phyloP scores from a whole-genome alignment of 2,329 filamentous ascomycete species.

The Arthrobotrys megalospora region DNA sequence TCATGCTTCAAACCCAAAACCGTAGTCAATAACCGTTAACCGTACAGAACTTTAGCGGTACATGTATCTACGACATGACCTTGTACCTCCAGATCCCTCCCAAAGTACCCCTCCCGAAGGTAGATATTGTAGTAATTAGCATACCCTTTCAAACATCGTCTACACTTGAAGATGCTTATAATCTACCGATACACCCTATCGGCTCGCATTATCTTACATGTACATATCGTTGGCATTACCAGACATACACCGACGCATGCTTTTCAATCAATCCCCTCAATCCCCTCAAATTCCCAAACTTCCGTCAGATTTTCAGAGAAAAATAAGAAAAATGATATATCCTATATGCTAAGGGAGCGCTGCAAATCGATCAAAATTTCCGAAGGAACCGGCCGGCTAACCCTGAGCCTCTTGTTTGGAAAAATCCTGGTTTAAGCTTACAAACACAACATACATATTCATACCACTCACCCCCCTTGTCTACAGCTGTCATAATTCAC shows the following conservation, averaged over 20 bases:
- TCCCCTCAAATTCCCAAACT: conserved; percentile 23
- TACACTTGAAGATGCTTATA: conserved; percentile 16
- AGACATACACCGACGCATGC: conserved; percentile 24
- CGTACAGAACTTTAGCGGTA: conserved; percentile 32
- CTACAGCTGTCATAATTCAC: conserved; percentile 22
- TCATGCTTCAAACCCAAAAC: not conserved
- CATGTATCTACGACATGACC: conserved; percentile 17
- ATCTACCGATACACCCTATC: conserved; percentile 55
- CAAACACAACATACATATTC: conserved; percentile 31
- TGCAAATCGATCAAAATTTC: conserved; percentile 19
- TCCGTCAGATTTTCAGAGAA: conserved; percentile 19
- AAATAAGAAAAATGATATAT: conserved; percentile 27
- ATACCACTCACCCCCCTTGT: conserved; percentile 12
- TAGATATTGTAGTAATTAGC: conserved; percentile 13
- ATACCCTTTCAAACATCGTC: conserved; percentile 14
- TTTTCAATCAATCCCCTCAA: conserved; percentile 30
- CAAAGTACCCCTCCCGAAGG: conserved; percentile 35
- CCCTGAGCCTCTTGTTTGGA: not conserved
- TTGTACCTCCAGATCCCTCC: conserved; percentile 38
- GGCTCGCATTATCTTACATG: conserved; percentile 55
- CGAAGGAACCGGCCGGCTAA: conserved; percentile 16
- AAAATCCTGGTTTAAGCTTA: conserved; percentile 19
- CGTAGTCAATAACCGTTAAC: conserved; percentile 15
- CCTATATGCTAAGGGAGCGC: not conserved
- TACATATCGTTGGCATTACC: conserved; percentile 52